Percentiles rank a stretch among this genome's conserved stretches.
phyloP scores from a whole-genome alignment of 345 rosid species.

The Acer campestre region DNA sequence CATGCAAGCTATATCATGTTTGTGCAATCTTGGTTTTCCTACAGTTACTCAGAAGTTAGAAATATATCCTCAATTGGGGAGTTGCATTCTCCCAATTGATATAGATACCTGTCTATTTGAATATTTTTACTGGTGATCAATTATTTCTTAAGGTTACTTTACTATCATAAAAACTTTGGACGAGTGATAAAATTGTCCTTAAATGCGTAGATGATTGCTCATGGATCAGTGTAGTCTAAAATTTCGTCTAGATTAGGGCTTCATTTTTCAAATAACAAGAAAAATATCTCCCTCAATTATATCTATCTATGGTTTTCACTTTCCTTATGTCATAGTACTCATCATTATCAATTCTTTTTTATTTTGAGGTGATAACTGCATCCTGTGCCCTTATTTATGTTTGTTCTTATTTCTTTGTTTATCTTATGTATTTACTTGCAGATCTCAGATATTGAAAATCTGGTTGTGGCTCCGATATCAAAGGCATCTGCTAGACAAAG shows the following conservation, averaged over 20 bases:
- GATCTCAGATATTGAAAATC: slow-evolving; percentile 93
- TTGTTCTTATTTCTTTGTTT: background rate
- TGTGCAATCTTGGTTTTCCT: background rate
- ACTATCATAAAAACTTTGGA: background rate
- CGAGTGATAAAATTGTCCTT: background rate
- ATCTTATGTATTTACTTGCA: slow-evolving; percentile 25
- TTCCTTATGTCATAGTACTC: background rate
- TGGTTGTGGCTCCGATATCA: slow-evolving; percentile 91
- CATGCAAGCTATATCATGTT: background rate
- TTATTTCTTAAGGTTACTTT: background rate
- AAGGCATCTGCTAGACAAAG: slow-evolving; percentile 98
- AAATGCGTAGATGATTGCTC: background rate
- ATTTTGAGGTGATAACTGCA: slow-evolving; percentile 7
- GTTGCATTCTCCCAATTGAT: background rate
- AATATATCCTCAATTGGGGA: background rate
- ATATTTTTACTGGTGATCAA: background rate
- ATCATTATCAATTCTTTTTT: background rate
- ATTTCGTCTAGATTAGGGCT: background rate
- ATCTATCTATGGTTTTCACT: background rate
- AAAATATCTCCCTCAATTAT: background rate
- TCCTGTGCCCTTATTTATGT: background rate
- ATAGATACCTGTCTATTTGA: background rate
- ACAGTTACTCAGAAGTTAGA: background rate
- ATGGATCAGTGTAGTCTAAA: background rate
- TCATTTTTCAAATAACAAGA: background rate